phyloP scores from a whole-genome alignment of 1,284 basidiomycete species.

The Ganoderma leucocontextum region DNA sequence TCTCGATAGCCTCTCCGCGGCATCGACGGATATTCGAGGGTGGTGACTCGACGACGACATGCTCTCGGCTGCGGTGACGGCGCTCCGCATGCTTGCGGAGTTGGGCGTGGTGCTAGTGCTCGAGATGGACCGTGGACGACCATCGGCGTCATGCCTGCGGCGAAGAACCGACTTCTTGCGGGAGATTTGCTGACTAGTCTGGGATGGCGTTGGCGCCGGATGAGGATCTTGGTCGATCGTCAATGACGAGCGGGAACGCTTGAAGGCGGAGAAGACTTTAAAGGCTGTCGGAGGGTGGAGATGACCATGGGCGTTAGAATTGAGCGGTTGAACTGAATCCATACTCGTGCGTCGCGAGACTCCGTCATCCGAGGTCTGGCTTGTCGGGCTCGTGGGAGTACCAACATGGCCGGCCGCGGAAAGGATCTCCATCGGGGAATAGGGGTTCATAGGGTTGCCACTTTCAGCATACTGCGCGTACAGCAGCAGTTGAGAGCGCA shows the following conservation, averaged over 20 bases:
- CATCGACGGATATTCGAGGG: conserved; percentile 31
- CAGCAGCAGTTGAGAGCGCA: conserved; percentile 76
- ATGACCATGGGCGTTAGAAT: conserved; percentile 29
- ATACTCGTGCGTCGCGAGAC: conserved; percentile 56
- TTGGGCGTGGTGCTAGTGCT: conserved; percentile 40
- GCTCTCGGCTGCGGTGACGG: conserved; percentile 44
- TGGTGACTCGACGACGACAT: conserved; percentile 40
- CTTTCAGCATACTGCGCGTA: conserved; percentile 79
- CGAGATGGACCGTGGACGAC: conserved; percentile 44
- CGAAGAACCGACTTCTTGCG: conserved; percentile 45
- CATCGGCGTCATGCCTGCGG: conserved; percentile 34
- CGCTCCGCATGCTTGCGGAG: conserved; percentile 46
- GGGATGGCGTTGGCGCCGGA: conserved; percentile 32
- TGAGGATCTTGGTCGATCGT: conserved; percentile 39
- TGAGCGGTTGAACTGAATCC: conserved; percentile 48
- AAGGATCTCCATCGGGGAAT: conserved; percentile 60
- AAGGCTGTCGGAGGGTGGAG: conserved; percentile 62
- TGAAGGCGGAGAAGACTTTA: conserved; percentile 71
- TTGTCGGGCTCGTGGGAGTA: conserved; percentile 50
- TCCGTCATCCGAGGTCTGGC: conserved; percentile 62
- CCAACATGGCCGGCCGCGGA: conserved; percentile 47
- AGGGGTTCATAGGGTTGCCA: conserved; percentile 59
- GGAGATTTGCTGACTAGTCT: conserved; percentile 31
- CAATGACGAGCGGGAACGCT: conserved; percentile 60
- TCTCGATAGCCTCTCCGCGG: conserved; percentile 38